Evolutionary conservation across 352 stramenopile genomes (phyloP), one percentile per base, ranked within the genome.

Genomic region (Phytophthora idaei): DNA sequence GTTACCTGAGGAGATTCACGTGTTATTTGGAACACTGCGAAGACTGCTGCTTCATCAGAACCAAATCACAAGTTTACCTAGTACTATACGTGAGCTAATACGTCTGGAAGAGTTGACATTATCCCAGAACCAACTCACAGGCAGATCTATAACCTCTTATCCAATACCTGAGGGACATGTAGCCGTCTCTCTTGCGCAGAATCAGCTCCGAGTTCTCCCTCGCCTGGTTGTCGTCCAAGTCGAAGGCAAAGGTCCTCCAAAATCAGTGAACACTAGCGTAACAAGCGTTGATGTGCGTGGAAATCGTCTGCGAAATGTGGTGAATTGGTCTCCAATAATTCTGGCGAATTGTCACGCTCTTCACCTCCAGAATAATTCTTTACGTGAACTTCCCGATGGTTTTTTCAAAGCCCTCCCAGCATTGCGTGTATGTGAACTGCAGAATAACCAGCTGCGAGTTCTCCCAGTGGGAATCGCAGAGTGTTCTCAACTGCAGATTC

Each of bases 11-110:
- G 78, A 75, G 8, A 61, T 89, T 12, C 36, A 57, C 3, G 62
- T 70, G 0, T 52, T 84, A 36, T 60, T 59, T 31, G 25, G 60
- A 21, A 65, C 74, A 11, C 57, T 91, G 3, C 68, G 67, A 6
- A 29, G 57, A 8, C 49, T 90, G 0, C 50, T 69, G 5, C 64
- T 79, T 0, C 79, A 91, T 36, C 67, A 83, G 28, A 90, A 91
- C 48, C 71, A 74, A 0, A 57, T 91, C 6, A 14, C 11, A 0
- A 57, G 44, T n/a, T 17, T 91, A 3, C 83, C 83, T 1, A 27
- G 11, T 76, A 27, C 53, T 54, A 28, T 91, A 5, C 41, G 74
- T n/a, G 62, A 71, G 36, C 52, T 85, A 6, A 67, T 53, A 14
- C 53, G 53, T 2, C 42, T 85, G 0, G 61, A 74, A 32, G 63